Conservation (phyloP, 768 basidiomycete species). For the Auriscalpium vulgare region DNA sequence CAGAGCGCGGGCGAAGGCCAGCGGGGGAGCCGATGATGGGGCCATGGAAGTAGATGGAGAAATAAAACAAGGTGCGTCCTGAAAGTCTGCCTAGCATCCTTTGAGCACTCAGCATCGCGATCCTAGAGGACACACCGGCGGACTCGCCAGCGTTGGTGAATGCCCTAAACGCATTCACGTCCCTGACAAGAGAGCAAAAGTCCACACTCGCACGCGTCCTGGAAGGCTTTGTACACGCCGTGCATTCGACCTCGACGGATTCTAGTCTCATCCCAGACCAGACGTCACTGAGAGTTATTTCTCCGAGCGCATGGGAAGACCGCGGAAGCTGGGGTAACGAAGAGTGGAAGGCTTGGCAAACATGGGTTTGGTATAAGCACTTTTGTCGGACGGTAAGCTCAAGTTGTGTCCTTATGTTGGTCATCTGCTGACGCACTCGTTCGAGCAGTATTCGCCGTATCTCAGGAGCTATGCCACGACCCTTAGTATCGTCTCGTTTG, state of each 20-base stretch:
- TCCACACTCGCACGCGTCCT: slow-evolving; percentile 63
- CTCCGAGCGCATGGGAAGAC: slow-evolving; percentile 61
- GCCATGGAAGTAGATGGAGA: slow-evolving; percentile 68
- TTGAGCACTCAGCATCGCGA: background rate
- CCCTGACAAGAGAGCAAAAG: slow-evolving; percentile 71
- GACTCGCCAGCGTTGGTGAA: slow-evolving; percentile 65
- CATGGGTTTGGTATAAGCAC: slow-evolving; percentile 88
- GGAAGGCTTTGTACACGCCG: slow-evolving; percentile 56
- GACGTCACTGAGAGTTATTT: slow-evolving; percentile 47
- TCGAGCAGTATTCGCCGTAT: slow-evolving; percentile 66
- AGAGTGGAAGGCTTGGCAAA: slow-evolving; percentile 82
- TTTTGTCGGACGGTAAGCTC: slow-evolving; percentile 64
- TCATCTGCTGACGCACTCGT: background rate
- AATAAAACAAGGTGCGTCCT: slow-evolving; percentile 46
- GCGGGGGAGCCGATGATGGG: slow-evolving; percentile 40
- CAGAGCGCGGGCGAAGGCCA: slow-evolving; percentile 66
- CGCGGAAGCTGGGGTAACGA: slow-evolving; percentile 61
- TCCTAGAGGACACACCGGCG: slow-evolving; percentile 35
- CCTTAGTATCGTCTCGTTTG: slow-evolving; percentile 59
- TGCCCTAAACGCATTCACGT: slow-evolving; percentile 68
- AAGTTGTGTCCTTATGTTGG: background rate
- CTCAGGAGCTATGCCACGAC: slow-evolving; percentile 68
- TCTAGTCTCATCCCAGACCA: slow-evolving; percentile 39
- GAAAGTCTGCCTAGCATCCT: background rate
- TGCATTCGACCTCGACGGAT: slow-evolving; percentile 25